Evolutionary conservation across 2,329 filamentous ascomycete genomes (phyloP), one percentile per base, ranked within the genome.

Genomic region (Tolypocladium album): DNA sequence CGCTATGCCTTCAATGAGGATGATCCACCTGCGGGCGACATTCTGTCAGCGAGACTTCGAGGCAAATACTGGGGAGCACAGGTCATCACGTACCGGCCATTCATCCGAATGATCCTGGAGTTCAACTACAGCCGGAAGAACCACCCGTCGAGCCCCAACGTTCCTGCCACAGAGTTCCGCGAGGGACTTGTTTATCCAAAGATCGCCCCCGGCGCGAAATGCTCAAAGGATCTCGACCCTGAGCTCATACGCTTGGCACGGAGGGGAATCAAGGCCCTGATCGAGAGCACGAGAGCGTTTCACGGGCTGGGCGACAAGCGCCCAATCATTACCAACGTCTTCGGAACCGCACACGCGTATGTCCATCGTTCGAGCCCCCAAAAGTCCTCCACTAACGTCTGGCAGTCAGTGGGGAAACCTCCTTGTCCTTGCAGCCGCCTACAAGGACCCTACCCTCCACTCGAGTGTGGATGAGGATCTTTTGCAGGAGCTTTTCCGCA

Each of bases 281-380:
- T 96, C 58, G 81, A 88, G 69, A 97, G 93, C 71, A 97, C 93
- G 0, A 82, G 85, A 59, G 90, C 92, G 0, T 96, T 97, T 70
- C 80, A 88, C 63, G 78, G 79, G 2, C 79, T 89, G 34, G 78
- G 83, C 20, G 74, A 76, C n/a, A 74, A 82, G 62, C 84, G 91
- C 38, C 84, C 89, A 11, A 88, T 97, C 58, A 87, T 97, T 59
- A 97, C 93, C n/a, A 97, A 97, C 67, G 87, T 96, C 31, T 96
- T 96, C 74, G 92, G 93, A 58, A 97, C 93, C 22, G 89, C 92
- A 63, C 93, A 97, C 79, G 92, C 93, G 90, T 96, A 89, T 84
- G 90, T 85, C 58, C 15, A 42, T 2, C 8, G n/a, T 43, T 38
- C 39, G 17, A 55, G 59, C 13, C 39, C 5, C 22, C 15, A 2